A percentile compares a stretch with the other conserved stretches of the same genome.
Conservation (phyloP, 345 rosid species). For the Cardamine occulta region DNA sequence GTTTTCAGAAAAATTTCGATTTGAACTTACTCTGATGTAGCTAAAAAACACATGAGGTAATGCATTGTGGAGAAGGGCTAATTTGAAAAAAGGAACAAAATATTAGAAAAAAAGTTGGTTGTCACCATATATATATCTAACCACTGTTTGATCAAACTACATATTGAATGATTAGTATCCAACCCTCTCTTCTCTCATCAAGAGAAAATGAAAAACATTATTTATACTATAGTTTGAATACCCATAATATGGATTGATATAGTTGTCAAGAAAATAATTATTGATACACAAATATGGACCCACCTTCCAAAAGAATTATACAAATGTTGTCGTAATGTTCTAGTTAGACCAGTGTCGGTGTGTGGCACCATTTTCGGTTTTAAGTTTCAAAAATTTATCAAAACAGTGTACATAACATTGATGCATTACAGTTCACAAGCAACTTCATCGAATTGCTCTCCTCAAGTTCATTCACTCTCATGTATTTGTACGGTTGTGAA, state of each 20-base stretch:
- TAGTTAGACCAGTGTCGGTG: constrained; percentile 26
- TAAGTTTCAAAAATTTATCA: neutral
- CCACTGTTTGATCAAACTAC: constrained; percentile 30
- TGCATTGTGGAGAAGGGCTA: neutral
- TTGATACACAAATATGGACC: constrained; percentile 26
- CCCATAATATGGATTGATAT: constrained; percentile 30
- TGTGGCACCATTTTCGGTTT: neutral
- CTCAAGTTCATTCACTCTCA: neutral
- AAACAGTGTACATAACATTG: neutral
- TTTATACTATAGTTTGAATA: constrained; percentile 3
- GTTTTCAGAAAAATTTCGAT: neutral
- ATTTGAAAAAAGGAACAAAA: neutral
- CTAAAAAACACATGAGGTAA: neutral
- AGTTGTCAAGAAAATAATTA: constrained; percentile 27
- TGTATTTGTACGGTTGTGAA: neutral
- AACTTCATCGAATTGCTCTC: neutral
- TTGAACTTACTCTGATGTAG: neutral
- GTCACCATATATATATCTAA: constrained; percentile 26
- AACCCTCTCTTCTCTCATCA: constrained; percentile 21
- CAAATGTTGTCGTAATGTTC: constrained; percentile 21
- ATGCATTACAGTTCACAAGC: neutral
- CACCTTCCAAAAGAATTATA: constrained; percentile 20
- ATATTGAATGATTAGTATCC: constrained; percentile 33
- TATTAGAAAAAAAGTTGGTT: neutral
- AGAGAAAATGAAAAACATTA: neutral